Conservation (phyloP, 371 early-diverging fungal species). For the Mortierella sp. region DNA sequence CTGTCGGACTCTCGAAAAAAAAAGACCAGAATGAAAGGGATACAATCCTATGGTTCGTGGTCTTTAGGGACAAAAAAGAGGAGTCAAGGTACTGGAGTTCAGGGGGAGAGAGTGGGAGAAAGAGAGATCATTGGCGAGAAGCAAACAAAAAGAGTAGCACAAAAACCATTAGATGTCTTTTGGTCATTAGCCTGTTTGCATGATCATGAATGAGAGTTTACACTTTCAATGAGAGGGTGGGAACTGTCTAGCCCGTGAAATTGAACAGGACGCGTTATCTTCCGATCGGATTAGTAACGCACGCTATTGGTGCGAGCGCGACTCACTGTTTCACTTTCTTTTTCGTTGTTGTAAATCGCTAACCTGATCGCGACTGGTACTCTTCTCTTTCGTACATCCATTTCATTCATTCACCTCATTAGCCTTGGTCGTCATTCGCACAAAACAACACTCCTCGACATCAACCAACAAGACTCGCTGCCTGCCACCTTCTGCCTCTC, state of each 20-base stretch:
- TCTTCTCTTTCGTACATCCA: neutral
- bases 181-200: neutral
- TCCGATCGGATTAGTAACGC: neutral
- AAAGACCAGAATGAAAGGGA: neutral
- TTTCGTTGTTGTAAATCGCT: neutral
- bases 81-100: neutral
- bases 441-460: neutral
- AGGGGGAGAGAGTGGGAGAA: neutral
- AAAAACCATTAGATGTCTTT: neutral
- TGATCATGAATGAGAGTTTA: neutral
- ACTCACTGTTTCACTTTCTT: neutral
- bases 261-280: neutral
- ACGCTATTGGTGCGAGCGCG: slow-evolving; percentile 11
- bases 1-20: neutral
- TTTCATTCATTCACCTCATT: neutral
- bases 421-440: neutral
- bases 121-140: neutral
- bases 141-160: neutral
- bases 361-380: neutral
- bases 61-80: neutral
- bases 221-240: neutral
- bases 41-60: neutral
- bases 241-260: neutral
- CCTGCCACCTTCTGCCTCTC: neutral
- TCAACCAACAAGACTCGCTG: neutral